Conservation (phyloP, 306 rosid genomes). For the Pyrus betulifolia region DNA sequence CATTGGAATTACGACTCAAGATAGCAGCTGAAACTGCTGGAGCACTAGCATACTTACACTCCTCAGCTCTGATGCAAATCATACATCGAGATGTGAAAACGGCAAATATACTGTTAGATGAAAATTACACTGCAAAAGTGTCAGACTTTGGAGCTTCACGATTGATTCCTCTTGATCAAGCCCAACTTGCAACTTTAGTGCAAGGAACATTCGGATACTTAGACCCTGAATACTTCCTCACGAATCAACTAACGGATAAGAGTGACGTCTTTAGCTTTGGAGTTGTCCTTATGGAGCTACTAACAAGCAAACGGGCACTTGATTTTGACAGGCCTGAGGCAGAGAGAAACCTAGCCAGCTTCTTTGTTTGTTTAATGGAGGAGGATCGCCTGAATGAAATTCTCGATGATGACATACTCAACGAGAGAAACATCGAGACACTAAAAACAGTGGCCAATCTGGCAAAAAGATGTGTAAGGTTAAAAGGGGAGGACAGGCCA, state of each 20-base stretch:
- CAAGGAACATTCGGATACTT: neutral
- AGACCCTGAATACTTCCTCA: neutral
- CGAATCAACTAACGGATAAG: neutral
- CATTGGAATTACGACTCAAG: neutral
- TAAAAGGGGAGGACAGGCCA: constrained; percentile 2
- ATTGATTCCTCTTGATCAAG: neutral
- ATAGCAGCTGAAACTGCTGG: neutral
- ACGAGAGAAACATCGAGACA: neutral
- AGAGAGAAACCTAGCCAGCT: neutral
- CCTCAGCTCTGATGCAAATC: neutral
- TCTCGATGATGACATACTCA: neutral
- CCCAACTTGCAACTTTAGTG: neutral
- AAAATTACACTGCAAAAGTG: neutral
- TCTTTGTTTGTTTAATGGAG: neutral
- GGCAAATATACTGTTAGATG: neutral
- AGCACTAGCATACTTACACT: neutral
- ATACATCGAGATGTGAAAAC: constrained; percentile 1
- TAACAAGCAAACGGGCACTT: neutral
- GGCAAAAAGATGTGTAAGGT: neutral
- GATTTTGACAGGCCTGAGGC: neutral
- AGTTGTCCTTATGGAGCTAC: neutral
- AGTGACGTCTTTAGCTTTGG: constrained; percentile 6
- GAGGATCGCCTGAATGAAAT: neutral
- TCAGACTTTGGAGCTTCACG: neutral
- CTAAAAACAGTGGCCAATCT: neutral